Base-by-base conservation (phyloP, 768 basidiomycete species). In the Obba rivulosa region DNA sequence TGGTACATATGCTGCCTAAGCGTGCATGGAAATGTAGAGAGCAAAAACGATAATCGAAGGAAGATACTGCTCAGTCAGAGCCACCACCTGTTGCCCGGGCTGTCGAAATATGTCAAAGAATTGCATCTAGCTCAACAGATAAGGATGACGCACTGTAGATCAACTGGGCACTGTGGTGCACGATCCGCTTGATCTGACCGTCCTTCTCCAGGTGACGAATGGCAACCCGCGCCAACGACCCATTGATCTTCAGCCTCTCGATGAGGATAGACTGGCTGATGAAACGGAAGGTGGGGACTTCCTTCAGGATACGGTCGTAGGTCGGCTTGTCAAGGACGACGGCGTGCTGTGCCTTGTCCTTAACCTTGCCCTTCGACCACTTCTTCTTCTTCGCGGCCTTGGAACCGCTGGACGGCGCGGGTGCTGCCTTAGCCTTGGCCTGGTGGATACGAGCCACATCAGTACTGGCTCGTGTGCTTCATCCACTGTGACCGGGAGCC, bases 291-390 rank as follows among this genome's bases (percentile, higher is more conserved):
- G 94, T 93, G 41, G 96, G 96, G 71, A 91, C 92, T 71, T 98
- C 94, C 81, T 97, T 97, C 65, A 95, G 68, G 77, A 96, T 92
- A 64, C 90, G 88, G 75, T 93, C 91, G 72, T 71, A 95, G 60
- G 86, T 88, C 47, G 83, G 58, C 78, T 97, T 95, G 79, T 98
- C 95, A 64, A 95, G 84, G 59, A 84, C 76, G 70, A 97, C 93
- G 61, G 91, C 80, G 81, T 98, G 94, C 66, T 90, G 85, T 64
- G 95, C 92, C 85, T 98, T 99, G 77, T 99, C 96, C 87, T 99
- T 99, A 71, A 99, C 96, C 77, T 98, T 98, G 69, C 96, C 96
- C 81, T 98, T 98, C 61, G 92, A 96, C 94, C 94, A 97, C 82
- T 98, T 98, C 91, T 98, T 98, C 83, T 98, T 98, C 82, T 97